Evolutionary conservation across 345 rosid species (phyloP), one percentile per base, ranked within the genome.

Genomic region (Punica granatum): DNA sequence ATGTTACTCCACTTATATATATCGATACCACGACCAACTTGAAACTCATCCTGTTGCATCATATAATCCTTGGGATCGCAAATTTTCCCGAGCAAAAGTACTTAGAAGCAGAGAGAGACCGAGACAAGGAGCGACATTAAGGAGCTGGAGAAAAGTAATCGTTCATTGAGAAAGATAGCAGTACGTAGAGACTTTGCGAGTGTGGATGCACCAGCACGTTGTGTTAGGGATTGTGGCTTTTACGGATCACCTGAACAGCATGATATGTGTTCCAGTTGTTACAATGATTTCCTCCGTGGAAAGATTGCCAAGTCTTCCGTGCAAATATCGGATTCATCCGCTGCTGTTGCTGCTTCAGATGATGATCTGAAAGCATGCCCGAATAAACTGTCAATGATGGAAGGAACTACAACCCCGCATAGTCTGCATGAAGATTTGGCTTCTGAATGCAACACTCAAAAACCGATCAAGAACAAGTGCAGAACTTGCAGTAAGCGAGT

Each of bases 401-500:
- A 46, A 6, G 15, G n/a, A 18, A 19, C 51, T 18, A 19, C 51
- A 18, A 23, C 53, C 1, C 7, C 53, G 3, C 23, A 46, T n/a
- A 19, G 15, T 7, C 23, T 16, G 53, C 23, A 46, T 18, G 18
- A 18, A 15, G 16, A 11, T 43, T 11, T 43, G 48, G 48, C 48
- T 14, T 43, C 48, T 43, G 48, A 43, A 43, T 14, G 4, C 49
- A 1, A 23, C 1, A 7, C 25, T 0, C 1, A 5, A 58, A 60
- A 6, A 7, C 23, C 0, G 66, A 28, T 30, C 44, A 15, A 28
- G 70, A 79, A 31, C 59, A 73, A 87, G 76, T 89, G 98, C 76
- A 73, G 72, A 12, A 70, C 72, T 72, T 89, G 98, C 72, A 80
- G 75, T 63, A 92, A 85, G 88, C 85, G 78, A 72, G 85, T 89